These are phyloP conservation scores for Ulmus americana DNA, from an alignment of 331 rosid species.

Conservation along the genomic window DNA sequence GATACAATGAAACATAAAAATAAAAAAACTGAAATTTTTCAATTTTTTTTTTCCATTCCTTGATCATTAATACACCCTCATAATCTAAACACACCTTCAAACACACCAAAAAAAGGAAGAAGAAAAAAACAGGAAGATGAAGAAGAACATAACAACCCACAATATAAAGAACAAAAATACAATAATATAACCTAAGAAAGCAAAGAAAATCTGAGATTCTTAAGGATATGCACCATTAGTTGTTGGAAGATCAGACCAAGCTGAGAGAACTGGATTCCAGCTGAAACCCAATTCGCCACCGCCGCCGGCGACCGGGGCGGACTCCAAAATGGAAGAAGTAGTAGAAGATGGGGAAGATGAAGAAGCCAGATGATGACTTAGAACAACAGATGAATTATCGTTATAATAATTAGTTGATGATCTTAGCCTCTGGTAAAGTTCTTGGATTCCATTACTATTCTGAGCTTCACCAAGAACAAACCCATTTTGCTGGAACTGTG, in stretches of 20 bases:
- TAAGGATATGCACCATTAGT: conserved; percentile 64
- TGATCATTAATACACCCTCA: conserved; percentile 27
- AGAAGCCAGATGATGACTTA: conserved; percentile 36
- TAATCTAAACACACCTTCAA: conserved; percentile 34
- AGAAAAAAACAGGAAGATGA: background rate
- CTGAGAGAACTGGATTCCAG: conserved; percentile 53
- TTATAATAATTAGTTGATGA: conserved; percentile 29
- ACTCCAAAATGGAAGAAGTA: conserved; percentile 41
- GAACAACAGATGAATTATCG: conserved; percentile 34
- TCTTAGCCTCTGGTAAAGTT: conserved; percentile 61
- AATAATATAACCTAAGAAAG: background rate
- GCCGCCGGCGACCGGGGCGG: conserved; percentile 34
- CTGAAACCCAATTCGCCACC: conserved; percentile 53
- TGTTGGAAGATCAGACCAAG: conserved; percentile 62
- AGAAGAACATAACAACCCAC: conserved; percentile 36
- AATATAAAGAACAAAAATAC: conserved; percentile 19
- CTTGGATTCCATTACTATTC: conserved; percentile 45
- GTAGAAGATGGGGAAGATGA: conserved; percentile 29
- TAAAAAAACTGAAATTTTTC: conserved; percentile 22
- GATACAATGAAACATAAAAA: conserved; percentile 12
- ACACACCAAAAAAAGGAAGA: conserved; percentile 18
- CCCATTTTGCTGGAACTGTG: conserved; percentile 37
- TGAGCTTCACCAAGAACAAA: conserved; percentile 33
- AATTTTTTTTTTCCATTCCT: conserved; percentile 2
- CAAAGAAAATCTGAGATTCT: conserved; percentile 9